phyloP scores from a whole-genome alignment of 2,329 filamentous ascomycete genomes.

The Clonostachys sp. region DNA sequence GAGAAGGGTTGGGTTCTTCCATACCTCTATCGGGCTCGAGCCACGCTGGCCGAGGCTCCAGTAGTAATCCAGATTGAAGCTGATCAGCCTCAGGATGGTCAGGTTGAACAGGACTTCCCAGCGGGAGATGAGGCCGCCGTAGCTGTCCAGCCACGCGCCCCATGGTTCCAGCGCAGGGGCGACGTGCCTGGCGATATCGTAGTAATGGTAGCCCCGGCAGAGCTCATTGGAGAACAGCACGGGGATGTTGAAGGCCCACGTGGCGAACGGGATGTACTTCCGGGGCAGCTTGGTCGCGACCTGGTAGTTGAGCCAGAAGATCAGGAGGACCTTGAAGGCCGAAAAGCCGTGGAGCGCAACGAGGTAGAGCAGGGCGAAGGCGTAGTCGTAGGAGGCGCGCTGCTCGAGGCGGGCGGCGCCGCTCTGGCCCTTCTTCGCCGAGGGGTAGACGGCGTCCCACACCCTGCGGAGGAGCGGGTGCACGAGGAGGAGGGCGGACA shows the following conservation, averaged over 20 bases:
- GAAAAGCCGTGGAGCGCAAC: slow-evolving; percentile 80
- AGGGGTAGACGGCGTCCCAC: slow-evolving; percentile 56
- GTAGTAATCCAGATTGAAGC: slow-evolving; percentile 95
- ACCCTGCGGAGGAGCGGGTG: slow-evolving; percentile 74
- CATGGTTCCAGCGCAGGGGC: slow-evolving; percentile 46
- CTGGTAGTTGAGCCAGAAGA: slow-evolving; percentile 77
- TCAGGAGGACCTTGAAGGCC: slow-evolving; percentile 72
- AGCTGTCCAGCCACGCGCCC: slow-evolving; percentile 71
- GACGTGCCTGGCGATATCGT: slow-evolving; percentile 52
- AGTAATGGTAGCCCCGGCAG: slow-evolving; percentile 69
- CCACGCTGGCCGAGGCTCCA: slow-evolving; percentile 71
- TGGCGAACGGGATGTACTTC: slow-evolving; percentile 65
- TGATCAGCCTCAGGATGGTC: slow-evolving; percentile 85
- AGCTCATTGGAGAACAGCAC: slow-evolving; percentile 90
- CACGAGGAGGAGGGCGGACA: slow-evolving; percentile 66
- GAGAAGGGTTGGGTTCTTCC: slow-evolving; percentile 14
- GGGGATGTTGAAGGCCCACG: slow-evolving; percentile 86
- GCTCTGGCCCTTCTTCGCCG: slow-evolving; percentile 22
- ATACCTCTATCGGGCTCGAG: slow-evolving; percentile 76
- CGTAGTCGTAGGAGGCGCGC: slow-evolving; percentile 76
- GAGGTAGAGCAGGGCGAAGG: slow-evolving; percentile 77
- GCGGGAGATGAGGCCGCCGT: slow-evolving; percentile 77
- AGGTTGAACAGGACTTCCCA: slow-evolving; percentile 99
- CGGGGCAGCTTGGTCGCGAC: slow-evolving; percentile 70
- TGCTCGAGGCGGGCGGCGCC: slow-evolving; percentile 59